These are phyloP conservation scores for Quercus wislizeni DNA, from an alignment of 306 rosid genomes.

Conservation along the genomic window DNA sequence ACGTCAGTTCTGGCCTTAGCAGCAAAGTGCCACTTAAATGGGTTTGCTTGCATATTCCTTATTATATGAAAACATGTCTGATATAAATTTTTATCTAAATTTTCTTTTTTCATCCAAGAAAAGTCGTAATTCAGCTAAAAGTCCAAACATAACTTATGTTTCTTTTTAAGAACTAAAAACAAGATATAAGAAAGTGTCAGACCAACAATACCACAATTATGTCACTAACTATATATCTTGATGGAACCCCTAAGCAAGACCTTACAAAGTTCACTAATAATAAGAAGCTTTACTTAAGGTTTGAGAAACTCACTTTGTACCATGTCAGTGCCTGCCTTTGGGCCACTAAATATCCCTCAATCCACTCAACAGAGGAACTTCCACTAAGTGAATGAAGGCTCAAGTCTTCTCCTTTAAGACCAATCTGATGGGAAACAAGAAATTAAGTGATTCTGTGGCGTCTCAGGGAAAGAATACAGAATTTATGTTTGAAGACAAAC, in stretches of 20 bases:
- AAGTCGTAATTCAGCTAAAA: neutral
- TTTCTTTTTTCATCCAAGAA: neutral
- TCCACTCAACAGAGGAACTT: conserved; percentile 94
- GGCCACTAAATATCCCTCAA: conserved; percentile 65
- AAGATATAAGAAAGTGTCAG: neutral
- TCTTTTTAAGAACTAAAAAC: neutral
- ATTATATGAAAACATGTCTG: neutral
- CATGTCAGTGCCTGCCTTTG: conserved; percentile 83
- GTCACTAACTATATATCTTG: neutral
- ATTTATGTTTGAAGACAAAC: conserved; percentile 32
- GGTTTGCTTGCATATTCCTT: neutral
- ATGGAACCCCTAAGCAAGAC: neutral
- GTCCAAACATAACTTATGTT: neutral
- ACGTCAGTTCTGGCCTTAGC: neutral
- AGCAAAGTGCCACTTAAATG: neutral
- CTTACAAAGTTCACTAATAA: neutral
- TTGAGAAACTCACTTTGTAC: conserved; percentile 79
- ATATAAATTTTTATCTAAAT: neutral
- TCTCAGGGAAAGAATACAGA: conserved; percentile 13
- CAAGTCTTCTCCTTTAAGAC: conserved; percentile 89
- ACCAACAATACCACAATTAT: neutral
- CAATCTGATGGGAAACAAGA: conserved; percentile 55
- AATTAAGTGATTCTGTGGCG: conserved; percentile 28
- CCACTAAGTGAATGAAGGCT: conserved; percentile 91
- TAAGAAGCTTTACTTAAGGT: conserved; percentile 1